Evolutionary conservation across 805 yeast species (phyloP).

Genomic region (Yamadazyma phyllophila): DNA sequence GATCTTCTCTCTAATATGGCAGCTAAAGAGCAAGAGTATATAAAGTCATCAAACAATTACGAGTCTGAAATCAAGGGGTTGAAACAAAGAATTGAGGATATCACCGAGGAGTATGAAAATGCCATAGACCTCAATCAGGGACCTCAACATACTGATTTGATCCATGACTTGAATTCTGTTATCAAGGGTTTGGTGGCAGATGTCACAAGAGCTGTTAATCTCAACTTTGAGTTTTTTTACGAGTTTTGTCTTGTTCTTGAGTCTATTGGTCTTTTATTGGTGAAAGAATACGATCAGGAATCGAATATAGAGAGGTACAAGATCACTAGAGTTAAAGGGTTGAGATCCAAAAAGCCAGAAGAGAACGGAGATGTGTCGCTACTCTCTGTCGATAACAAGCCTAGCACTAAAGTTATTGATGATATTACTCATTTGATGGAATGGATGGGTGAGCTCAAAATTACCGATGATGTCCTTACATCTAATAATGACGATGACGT

Average conservation of each 20-base stretch:
- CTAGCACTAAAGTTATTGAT: constrained; percentile 39
- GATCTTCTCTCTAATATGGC: constrained; percentile 69
- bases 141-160: constrained; percentile 20
- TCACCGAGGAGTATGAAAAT: constrained; percentile 40
- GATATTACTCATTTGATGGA: constrained; percentile 38
- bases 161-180: constrained; percentile 24
- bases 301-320: constrained; percentile 34
- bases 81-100: constrained; percentile 45
- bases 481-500: constrained; percentile 5
- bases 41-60: constrained; percentile 49
- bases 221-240: constrained; percentile 31
- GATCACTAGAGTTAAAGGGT: constrained; percentile 78
- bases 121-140: constrained; percentile 39
- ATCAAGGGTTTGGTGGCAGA: constrained; percentile 16
- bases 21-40: constrained; percentile 58
- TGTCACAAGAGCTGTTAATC: constrained; percentile 16
- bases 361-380: constrained; percentile 23
- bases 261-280: constrained; percentile 71
- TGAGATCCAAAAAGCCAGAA: constrained; percentile 47
- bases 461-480: not conserved
- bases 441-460: constrained; percentile 44
- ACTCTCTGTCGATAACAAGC: constrained; percentile 27
- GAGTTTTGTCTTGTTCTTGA: constrained; percentile 61
- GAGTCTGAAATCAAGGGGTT: constrained; percentile 51
- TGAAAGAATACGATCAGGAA: constrained; percentile 32